Base-by-base conservation (phyloP, 129 eudicot genomes). In the Artemisia tridentata region DNA sequence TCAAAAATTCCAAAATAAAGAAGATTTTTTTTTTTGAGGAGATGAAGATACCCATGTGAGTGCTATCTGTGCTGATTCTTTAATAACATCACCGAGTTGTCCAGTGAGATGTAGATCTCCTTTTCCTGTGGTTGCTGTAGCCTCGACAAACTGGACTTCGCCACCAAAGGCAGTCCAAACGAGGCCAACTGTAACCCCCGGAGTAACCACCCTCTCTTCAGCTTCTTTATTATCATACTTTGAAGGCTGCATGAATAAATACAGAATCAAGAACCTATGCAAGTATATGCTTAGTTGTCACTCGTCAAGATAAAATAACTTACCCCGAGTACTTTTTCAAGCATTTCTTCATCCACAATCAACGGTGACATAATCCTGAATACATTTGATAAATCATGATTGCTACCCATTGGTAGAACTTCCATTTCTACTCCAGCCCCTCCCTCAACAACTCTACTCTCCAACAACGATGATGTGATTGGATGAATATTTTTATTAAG, bases 81-180 rank as follows among this genome's bases (percentile, higher is more conserved):
- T 92, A 57, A 92, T 92, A 51, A 92, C 98, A 83, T 89, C 96
- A 64, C 98, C 98, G 69, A 92, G 88, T 80, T 92, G 98, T 25
- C 98, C 98, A 23, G 98, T 92, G 23, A 92, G 96, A 80, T 86
- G 98, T 8, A 92, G 79, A 52, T 92, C 91, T 60, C 98, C 98
- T 82, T 86, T 92, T 75, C 98, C 98, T 5, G 68, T 85, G 76
- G 91, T 92, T 47, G 88, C 84, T 11, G 91, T 88, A 53, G 95
- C 96, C 76, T 92, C 98, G 62, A 92, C 95, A 81, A 92, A 92
- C 62, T 92, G 98, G 77, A 92, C 98, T 76, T 92, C 96, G 16
- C 98, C 98, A 46, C 98, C 98, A 68, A 82, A 85, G 15, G 89
- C 84, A 3, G 98, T 92, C 98, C 98, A 92, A 49, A 92, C 98